A percentile compares a stretch with the other conserved stretches of the same genome.
These are phyloP conservation scores for Thelonectria discophora DNA, from an alignment of 2,329 filamentous ascomycete genomes.

Conservation along the genomic window DNA sequence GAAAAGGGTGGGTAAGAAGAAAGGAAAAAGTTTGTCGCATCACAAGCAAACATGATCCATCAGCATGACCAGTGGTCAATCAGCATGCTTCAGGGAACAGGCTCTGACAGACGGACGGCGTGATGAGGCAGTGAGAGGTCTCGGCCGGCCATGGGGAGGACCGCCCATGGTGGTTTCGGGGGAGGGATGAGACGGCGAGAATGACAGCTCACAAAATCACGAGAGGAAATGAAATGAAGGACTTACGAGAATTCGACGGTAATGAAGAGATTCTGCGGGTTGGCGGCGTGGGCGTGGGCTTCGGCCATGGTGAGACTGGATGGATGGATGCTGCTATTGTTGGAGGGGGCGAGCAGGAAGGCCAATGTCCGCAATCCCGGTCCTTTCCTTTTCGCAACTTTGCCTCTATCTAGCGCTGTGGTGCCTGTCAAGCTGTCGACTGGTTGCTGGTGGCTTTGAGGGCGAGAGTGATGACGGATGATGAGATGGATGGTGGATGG, in stretches of 20 bases:
- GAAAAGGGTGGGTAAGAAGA: conserved; percentile 9
- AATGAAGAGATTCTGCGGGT: conserved; percentile 59
- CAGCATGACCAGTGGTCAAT: not conserved
- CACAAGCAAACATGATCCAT: conserved; percentile 6
- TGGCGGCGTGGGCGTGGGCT: conserved; percentile 13
- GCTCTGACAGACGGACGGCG: conserved; percentile 6
- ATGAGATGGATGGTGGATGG: not conserved
- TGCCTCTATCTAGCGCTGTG: not conserved
- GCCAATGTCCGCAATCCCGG: not conserved
- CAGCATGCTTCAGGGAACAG: conserved; percentile 12
- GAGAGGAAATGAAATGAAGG: conserved; percentile 23
- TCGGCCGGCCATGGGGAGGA: not conserved
- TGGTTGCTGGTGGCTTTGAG: not conserved
- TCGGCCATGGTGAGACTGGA: conserved; percentile 31
- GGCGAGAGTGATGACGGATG: not conserved
- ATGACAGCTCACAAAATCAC: conserved; percentile 40
- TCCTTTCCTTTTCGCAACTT: too few relatives aligned
- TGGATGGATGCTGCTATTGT: conserved; percentile 3
- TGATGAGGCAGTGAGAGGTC: conserved; percentile 3
- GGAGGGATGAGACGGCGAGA: conserved; percentile 17
- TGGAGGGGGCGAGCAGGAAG: not conserved
- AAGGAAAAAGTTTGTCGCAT: conserved; percentile 1
- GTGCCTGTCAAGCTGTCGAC: conserved; percentile 6
- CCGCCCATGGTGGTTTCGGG: not conserved
- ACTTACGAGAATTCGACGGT: conserved; percentile 75